Base-by-base conservation (phyloP, 192 early-diverging fungal species). In the Borealophlyctis nickersoniae region DNA sequence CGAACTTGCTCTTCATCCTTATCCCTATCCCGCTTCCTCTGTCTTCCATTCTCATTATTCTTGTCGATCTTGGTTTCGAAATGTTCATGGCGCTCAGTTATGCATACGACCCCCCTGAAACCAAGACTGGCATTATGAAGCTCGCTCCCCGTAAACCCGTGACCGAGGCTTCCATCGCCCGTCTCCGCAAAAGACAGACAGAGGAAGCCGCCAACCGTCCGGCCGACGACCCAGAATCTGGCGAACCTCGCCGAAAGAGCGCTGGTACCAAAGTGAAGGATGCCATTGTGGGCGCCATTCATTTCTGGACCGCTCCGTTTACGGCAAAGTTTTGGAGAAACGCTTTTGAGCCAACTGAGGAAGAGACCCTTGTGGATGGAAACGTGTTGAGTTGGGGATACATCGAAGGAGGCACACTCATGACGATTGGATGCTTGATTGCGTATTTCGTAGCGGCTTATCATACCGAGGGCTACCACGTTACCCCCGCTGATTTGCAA, bases 1-100 rank as follows among this genome's bases (percentile, higher is more conserved):
- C 88, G 49, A 85, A 88, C 72, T 79, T 98, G 57, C 77, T 94
- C 39, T 93, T 88, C 71, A 88, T 93, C 62, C 75, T 92, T 35
- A 89, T 91, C 3, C 93, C 94, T 19, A 70, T 98, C 50, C 94
- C 95, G 9, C 60, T 89, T 39, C 88, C 92, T 50, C 70, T 98
- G 52, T 74, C 77, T 24, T 80, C 92, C 48, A 89, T 98, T 66
- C 81, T 91, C 66, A 94, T 98, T 64, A 73, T 98, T 58, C 84
- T 91, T 23, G 89, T 91, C 34, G 95, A 98, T 81, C 84, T 98
- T 36, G 95, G 95, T 23, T 98, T 94, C 74, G 95, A 98, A 73
- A 69, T 96, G 58, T 81, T 92, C 56, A 75, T 85, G 24, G 91
- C 93, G 3, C 77, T 98, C 51, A 84, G 88, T 14, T 96, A 87